phyloP scores from a whole-genome alignment of 768 basidiomycete species.

The Tylopilus intermedius region DNA sequence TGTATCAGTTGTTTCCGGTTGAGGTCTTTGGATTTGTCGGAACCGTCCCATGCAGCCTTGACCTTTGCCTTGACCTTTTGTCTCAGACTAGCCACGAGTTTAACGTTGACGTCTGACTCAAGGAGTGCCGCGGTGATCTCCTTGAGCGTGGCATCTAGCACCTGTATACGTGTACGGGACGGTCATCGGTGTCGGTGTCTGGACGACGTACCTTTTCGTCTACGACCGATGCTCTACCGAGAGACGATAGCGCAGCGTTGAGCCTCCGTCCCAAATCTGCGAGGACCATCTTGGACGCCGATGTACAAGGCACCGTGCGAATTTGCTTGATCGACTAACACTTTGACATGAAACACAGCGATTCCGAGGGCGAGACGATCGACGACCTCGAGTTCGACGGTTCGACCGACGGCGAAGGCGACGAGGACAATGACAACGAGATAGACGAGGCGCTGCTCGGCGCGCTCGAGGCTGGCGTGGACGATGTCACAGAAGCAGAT shows the following conservation, averaged over 20 bases:
- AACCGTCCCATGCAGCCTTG: slow-evolving; percentile 68
- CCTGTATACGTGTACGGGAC: slow-evolving; percentile 42
- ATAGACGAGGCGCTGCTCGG: slow-evolving; percentile 60
- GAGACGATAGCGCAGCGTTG: slow-evolving; percentile 87
- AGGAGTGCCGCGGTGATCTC: slow-evolving; percentile 91
- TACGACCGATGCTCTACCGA: slow-evolving; percentile 79
- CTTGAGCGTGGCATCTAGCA: slow-evolving; percentile 89
- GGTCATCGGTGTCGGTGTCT: not conserved
- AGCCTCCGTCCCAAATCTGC: slow-evolving; percentile 92
- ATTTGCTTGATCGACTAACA: slow-evolving; percentile 6
- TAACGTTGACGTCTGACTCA: slow-evolving; percentile 98
- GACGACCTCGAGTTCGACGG: slow-evolving; percentile 57
- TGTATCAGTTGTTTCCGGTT: slow-evolving; percentile 88
- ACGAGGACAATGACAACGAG: slow-evolving; percentile 44
- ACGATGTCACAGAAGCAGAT: slow-evolving; percentile 66
- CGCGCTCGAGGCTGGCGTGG: slow-evolving; percentile 49
- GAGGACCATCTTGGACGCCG: slow-evolving; percentile 71
- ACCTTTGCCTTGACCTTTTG: slow-evolving; percentile 90
- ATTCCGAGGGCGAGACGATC: slow-evolving; percentile 60
- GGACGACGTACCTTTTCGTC: slow-evolving; percentile 74
- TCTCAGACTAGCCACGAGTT: slow-evolving; percentile 81
- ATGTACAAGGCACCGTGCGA: slow-evolving; percentile 26
- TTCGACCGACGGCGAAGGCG: slow-evolving; percentile 40
- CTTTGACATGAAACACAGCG: slow-evolving; percentile 45
- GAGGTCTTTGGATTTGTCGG: slow-evolving; percentile 71